These are phyloP conservation scores for Penicillium sp. DNA, from an alignment of 2,329 filamentous ascomycete species.

Conservation along the genomic window DNA sequence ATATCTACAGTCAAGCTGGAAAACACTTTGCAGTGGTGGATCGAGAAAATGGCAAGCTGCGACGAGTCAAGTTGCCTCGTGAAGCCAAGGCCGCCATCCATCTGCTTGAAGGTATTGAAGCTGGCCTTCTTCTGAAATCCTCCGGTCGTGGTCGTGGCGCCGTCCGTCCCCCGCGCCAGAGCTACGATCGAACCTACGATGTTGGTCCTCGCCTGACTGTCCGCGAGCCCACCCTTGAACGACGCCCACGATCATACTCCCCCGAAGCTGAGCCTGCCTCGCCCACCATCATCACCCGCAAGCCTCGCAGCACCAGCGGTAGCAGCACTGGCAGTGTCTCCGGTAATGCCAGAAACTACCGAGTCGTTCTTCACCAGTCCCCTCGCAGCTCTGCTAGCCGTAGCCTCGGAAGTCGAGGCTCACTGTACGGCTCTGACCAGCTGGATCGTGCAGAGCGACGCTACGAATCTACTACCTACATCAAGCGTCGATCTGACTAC, in stretches of 20 bases:
- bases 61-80: conserved; percentile 48
- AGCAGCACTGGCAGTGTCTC: not conserved
- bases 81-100: conserved; percentile 38
- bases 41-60: conserved; percentile 41
- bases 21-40: conserved; percentile 49
- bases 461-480: conserved; percentile 33
- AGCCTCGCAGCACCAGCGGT: conserved; percentile 22
- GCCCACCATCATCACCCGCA: conserved; percentile 26
- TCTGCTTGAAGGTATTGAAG: conserved; percentile 49
- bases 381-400: conserved; percentile 38
- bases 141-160: conserved; percentile 19
- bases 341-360: not conserved
- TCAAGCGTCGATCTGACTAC: conserved; percentile 36
- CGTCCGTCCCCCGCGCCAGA: conserved; percentile 18
- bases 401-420: conserved; percentile 41
- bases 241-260: conserved; percentile 21
- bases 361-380: conserved; percentile 40
- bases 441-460: conserved; percentile 39
- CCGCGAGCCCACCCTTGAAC: conserved; percentile 12
- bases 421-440: conserved; percentile 40
- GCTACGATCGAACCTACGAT: conserved; percentile 1
- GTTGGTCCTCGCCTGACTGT: conserved; percentile 26
- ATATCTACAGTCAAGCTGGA: conserved; percentile 41
- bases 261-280: conserved; percentile 13
- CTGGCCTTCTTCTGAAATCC: conserved; percentile 38